Base-by-base conservation (phyloP, 495 filamentous ascomycete genomes). In the Aspergillus leporis region DNA sequence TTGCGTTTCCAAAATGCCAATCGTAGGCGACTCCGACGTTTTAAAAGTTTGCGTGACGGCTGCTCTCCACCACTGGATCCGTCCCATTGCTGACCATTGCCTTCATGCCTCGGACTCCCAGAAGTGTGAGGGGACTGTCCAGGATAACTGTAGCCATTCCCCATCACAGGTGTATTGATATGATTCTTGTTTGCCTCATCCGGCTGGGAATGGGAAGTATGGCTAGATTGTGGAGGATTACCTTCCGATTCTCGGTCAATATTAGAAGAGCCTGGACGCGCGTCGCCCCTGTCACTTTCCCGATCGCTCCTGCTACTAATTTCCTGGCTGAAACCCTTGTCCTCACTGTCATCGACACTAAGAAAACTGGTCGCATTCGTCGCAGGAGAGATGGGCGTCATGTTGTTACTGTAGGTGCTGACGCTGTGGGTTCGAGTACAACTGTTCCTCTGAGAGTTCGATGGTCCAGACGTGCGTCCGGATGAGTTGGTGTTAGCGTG, bases 311-410 rank as follows among this genome's bases (percentile, higher is more conserved):
- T 64, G 16, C 65, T 61, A 12, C 70, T 64, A 48, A 67, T 71
- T 19, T 74, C 70, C 22, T 70, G 65, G 12, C 64, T 57, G 21
- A 66, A 49, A 2, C 67, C 70, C 53, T 77, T 72, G 47, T 81
- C 78, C 23, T 81, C 79, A 14, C 76, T 71, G 43, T 78, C 81
- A 52, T 82, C 77, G 31, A 75, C 72, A 13, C 75, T 76, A 25
- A 83, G 65, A 47, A 81, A 73, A 61, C 81, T 83, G 6, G 81
- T 80, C 14, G 79, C 81, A 56, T 82, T 80, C 19, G 80, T 83
- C 9, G 74, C 73, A 3, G 80, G 80, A 16, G 81, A 81, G 6
- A 74, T 76, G 13, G 73, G 71, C 4, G 74, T 73, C 74, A 74
- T 76, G 43, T 68, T 74, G 58, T 78, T 80, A 60, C 76, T 75